These are phyloP conservation scores for Backusella australiensis DNA, from an alignment of 192 early-diverging fungal genomes.

Conservation along the genomic window DNA sequence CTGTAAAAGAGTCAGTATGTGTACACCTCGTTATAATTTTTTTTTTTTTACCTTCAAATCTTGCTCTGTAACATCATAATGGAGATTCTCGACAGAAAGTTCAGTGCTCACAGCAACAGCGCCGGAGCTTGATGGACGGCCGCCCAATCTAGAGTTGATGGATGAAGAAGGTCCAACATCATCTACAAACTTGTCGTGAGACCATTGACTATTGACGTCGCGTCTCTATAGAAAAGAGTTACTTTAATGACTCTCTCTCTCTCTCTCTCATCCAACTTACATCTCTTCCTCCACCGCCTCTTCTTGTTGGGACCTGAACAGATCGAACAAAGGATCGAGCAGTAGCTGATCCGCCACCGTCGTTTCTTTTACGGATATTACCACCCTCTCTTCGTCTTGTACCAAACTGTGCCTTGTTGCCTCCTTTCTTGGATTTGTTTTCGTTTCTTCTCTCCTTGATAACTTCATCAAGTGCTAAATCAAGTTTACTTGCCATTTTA, in stretches of 20 bases:
- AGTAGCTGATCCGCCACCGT: background rate
- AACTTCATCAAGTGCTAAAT: constrained; percentile 23
- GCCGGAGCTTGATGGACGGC: background rate
- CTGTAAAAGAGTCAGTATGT: constrained; percentile 12
- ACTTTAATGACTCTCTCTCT: background rate
- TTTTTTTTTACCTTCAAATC: constrained; percentile 43
- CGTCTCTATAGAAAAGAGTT: background rate
- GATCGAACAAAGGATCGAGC: constrained; percentile 16
- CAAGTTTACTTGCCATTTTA: constrained; percentile 16
- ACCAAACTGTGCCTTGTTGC: background rate
- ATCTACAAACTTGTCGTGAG: constrained; percentile 44
- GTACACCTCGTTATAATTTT: no score
- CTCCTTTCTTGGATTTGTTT: background rate
- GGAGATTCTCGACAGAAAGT: constrained; percentile 50
- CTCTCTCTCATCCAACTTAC: constrained; percentile 2
- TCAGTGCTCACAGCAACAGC: background rate
- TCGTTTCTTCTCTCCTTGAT: constrained; percentile 18
- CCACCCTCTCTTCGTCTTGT: background rate
- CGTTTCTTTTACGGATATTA: background rate
- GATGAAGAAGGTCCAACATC: background rate
- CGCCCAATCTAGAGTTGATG: constrained; percentile 23
- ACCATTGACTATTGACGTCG: constrained; percentile 27
- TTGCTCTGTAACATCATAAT: constrained; percentile 56
- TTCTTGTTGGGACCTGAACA: background rate
- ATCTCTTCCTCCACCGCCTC: background rate